Evolutionary conservation across 805 yeast species (phyloP).

Genomic region (Hemisphaericaspora nanyangensis): DNA sequence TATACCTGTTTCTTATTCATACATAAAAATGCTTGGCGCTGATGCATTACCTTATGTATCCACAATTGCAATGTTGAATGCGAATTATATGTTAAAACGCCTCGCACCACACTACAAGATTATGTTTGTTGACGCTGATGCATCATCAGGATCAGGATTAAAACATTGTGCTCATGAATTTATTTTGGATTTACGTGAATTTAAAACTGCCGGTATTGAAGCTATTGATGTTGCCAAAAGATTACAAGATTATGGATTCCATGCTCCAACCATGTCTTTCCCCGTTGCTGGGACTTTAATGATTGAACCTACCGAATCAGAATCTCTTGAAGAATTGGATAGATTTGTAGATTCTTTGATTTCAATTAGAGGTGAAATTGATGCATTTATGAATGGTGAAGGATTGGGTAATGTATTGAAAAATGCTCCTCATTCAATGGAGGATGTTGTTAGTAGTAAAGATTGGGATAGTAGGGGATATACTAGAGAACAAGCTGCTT

Average conservation of each 20-base stretch:
- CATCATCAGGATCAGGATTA: conserved; percentile 32
- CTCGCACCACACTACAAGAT: conserved; percentile 69
- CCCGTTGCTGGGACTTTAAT: conserved; percentile 96
- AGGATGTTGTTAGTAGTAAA: conserved; percentile 62
- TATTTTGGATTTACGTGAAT: conserved; percentile 84
- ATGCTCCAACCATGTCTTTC: conserved; percentile 98
- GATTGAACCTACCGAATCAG: conserved; percentile 98
- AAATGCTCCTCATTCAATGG: conserved; percentile 88
- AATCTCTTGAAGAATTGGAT: conserved; percentile 81
- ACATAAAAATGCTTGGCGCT: conserved; percentile 92
- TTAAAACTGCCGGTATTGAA: conserved; percentile 76
- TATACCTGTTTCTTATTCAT: conserved; percentile 89
- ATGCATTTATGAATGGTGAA: conserved; percentile 61
- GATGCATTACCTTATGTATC: conserved; percentile 82
- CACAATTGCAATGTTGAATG: conserved; percentile 86
- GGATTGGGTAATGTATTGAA: conserved; percentile 68
- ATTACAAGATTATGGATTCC: conserved; percentile 97
- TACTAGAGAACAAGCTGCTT: conserved; percentile 90
- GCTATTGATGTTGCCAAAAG: conserved; percentile 97
- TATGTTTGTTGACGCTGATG: conserved; percentile 58
- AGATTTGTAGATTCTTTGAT: conserved; percentile 87
- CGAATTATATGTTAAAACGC: conserved; percentile 89
- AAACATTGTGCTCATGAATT: conserved; percentile 96
- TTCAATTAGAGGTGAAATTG: conserved; percentile 78
- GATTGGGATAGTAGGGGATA: conserved; percentile 89